phyloP scores from a whole-genome alignment of 2,329 filamentous ascomycete species.

The Rhinocladiella similis region DNA sequence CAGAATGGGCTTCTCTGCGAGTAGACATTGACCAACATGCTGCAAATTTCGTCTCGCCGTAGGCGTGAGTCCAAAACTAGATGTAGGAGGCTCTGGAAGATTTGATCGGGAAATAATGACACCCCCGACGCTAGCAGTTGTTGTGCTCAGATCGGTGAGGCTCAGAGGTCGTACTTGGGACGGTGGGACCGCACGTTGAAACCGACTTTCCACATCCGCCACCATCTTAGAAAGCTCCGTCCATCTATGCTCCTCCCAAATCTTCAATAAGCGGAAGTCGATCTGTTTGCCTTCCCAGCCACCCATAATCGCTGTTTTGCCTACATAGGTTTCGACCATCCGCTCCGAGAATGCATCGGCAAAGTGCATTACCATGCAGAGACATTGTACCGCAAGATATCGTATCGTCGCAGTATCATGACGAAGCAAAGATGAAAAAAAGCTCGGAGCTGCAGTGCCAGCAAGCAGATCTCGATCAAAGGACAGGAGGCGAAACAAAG shows the following conservation, averaged over 20 bases:
- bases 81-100: conserved; percentile 48
- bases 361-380: conserved; percentile 75
- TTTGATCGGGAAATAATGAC: conserved; percentile 67
- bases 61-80: conserved; percentile 65
- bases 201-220: conserved; percentile 45
- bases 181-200: conserved; percentile 7
- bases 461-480: conserved; percentile 72
- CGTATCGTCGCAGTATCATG: conserved; percentile 61
- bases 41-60: conserved; percentile 74
- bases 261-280: conserved; percentile 73
- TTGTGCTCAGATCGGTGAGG: conserved; percentile 50
- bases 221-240: conserved; percentile 47
- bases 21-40: conserved; percentile 66
- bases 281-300: conserved; percentile 73
- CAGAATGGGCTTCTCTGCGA: conserved; percentile 69
- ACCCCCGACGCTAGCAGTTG: conserved; percentile 65
- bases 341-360: conserved; percentile 76
- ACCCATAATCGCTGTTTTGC: conserved; percentile 63
- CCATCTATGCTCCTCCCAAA: conserved; percentile 64
- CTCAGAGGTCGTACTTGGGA: conserved; percentile 32
- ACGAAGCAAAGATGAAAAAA: conserved; percentile 68
- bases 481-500: conserved; percentile 75
- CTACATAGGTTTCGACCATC: conserved; percentile 68
- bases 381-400: conserved; percentile 79
- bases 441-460: conserved; percentile 62